A percentile compares a stretch with the other conserved stretches of the same genome.
Evolutionary conservation across 1,139 yeast species (phyloP).

Genomic region (Torulaspora globosa): DNA sequence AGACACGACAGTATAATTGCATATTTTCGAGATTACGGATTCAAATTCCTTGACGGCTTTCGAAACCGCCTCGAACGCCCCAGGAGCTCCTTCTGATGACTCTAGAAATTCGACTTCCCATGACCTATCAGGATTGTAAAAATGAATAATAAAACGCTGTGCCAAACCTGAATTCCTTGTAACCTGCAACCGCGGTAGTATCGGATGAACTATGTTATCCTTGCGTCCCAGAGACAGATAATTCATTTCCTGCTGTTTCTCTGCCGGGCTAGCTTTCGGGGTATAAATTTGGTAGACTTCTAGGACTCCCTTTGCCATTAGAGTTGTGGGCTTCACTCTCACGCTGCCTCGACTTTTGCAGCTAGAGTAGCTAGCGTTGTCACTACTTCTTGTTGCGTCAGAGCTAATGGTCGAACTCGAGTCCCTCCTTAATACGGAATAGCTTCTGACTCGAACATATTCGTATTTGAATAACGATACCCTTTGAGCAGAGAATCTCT

Average conservation of each 20-base stretch:
- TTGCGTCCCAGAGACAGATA: conserved; percentile 35
- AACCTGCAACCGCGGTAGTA: conserved; percentile 33
- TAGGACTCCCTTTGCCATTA: conserved; percentile 29
- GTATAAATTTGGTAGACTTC: conserved; percentile 33
- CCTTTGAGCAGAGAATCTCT: conserved; percentile 33
- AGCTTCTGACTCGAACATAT: conserved; percentile 28
- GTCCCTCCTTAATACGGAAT: conserved; percentile 11
- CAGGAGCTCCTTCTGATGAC: conserved; percentile 2
- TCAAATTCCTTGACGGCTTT: conserved; percentile 22
- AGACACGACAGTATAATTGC: conserved; percentile 19
- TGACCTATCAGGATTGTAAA: conserved; percentile 32
- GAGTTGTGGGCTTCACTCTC: conserved; percentile 18
- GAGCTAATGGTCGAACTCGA: conserved; percentile 18
- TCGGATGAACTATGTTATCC: conserved; percentile 34
- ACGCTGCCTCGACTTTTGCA: conserved; percentile 12
- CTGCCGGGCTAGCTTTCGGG: conserved; percentile 13
- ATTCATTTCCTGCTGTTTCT: conserved; percentile 27
- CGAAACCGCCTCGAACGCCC: conserved; percentile 1
- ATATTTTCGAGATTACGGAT: conserved; percentile 24
- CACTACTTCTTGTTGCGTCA: conserved; percentile 8
- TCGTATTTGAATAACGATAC: conserved; percentile 30
- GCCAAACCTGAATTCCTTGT: conserved; percentile 14
- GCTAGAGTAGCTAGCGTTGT: conserved; percentile 10
- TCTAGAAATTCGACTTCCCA: conserved; percentile 34
- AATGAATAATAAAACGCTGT: conserved; percentile 20